Evolutionary conservation across 768 basidiomycete genomes (phyloP).

Genomic region (Tylopilus intermedius): DNA sequence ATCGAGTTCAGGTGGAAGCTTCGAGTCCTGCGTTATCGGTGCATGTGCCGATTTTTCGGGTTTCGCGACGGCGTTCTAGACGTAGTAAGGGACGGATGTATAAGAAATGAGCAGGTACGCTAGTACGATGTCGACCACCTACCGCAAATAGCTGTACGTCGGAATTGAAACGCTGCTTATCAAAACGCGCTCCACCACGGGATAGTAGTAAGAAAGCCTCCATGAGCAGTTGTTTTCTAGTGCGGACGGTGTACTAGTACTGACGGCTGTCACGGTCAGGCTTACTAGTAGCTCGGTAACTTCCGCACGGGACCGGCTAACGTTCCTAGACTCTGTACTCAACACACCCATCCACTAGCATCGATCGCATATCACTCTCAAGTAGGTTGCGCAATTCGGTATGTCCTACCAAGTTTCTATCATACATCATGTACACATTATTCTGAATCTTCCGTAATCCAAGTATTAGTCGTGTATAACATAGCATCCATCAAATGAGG

Average conservation of each 20-base stretch:
- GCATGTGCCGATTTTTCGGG: constrained; percentile 22
- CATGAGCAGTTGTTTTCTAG: no score
- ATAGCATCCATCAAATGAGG: constrained; percentile 32
- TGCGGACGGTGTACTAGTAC: no score
- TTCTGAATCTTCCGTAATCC: background rate
- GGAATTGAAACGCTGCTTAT: constrained; percentile 51
- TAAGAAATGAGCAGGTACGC: no score
- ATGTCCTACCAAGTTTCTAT: no score
- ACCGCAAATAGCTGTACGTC: constrained; percentile 68
- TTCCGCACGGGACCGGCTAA: no score
- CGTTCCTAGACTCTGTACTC: no score
- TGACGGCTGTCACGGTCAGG: no score
- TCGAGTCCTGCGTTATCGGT: constrained; percentile 32
- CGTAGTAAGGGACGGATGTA: background rate
- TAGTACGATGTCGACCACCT: constrained; percentile 11
- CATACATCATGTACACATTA: background rate
- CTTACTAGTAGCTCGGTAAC: no score
- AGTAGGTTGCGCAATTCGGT: no score
- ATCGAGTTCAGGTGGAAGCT: constrained; percentile 75
- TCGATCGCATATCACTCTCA: no score
- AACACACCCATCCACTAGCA: no score
- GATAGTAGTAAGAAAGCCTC: constrained; percentile 43
- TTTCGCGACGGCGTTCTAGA: constrained; percentile 24
- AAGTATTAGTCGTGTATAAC: constrained; percentile 7
- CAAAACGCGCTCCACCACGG: constrained; percentile 76